Evolutionary conservation across 371 early-diverging fungal species (phyloP), one percentile per base, ranked within the genome.

Genomic region (Mortierella polycephala): DNA sequence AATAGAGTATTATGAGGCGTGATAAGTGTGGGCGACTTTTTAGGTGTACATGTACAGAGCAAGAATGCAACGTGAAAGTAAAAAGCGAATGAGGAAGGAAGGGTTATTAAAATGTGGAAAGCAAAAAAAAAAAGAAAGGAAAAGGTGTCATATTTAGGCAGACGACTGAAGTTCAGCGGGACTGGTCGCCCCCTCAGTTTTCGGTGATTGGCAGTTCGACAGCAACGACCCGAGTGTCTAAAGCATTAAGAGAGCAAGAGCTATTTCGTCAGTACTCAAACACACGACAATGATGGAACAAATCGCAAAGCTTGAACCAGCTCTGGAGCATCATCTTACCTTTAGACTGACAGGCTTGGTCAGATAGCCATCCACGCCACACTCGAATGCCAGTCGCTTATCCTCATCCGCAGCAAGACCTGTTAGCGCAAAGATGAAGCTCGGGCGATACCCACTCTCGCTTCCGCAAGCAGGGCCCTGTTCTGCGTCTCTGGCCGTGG

Each of bases 321-420:
- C 4, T 30, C 51, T 18, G 40, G n/a, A 41, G 13, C 18, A 41
- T 30, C 39, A 8, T 39, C 42, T 57, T 45, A 73, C 77, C 81
- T 75, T 82, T 8, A 82, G 67, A 46, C 83, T 83, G 42, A 83
- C 76, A 12, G 83, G 83, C 66, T 83, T 83, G 49, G 83, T 82
- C 69, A 83, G 63, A 53, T 82, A 83, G n/a, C 81, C 83, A 57
- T 83, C 82, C 6, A 83, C 83, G 2, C 83, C 83, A 54, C 83
- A 82, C 21, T 80, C 81, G 66, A 73, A 83, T 3, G 81, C 82
- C 16, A 83, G 47, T 16, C 65, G 69, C 54, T 82, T 82, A 59
- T 83, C 83, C 50, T 82, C 80, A 11, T 82, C 82, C 1, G 60
- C 79, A 0, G 82, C 83, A 41, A 83, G 72, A 14, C 83, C 82